Evolutionary conservation across 2,329 filamentous ascomycete species (phyloP).

Genomic region (Didymella segeticola): DNA sequence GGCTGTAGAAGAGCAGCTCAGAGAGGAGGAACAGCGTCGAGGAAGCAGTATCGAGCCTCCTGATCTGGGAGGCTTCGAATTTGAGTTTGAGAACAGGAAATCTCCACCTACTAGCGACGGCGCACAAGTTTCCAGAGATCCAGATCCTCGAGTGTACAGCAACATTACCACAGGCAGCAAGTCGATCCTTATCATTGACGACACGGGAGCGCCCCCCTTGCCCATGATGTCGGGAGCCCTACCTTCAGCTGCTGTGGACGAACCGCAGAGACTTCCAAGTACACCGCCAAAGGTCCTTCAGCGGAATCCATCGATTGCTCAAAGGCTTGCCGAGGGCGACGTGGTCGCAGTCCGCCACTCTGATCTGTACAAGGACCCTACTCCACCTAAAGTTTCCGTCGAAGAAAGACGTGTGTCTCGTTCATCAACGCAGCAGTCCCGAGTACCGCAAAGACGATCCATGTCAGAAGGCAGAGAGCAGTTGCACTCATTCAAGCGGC

Average conservation of each 20-base stretch:
- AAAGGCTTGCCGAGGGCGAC: conserved; percentile 18
- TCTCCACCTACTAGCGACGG: conserved; percentile 21
- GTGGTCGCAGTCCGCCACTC: conserved; percentile 24
- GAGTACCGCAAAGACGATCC: conserved; percentile 33
- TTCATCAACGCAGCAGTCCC: conserved; percentile 25
- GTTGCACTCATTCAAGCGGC: conserved; percentile 46
- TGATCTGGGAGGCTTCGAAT: conserved; percentile 43
- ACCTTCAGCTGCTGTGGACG: conserved; percentile 21
- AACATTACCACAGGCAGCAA: conserved; percentile 81
- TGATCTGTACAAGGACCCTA: conserved; percentile 28
- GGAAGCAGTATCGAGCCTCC: conserved; percentile 25
- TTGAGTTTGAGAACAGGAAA: conserved; percentile 41
- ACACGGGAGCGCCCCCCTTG: conserved; percentile 63
- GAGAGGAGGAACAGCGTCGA: conserved; percentile 37
- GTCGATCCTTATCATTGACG: conserved; percentile 87
- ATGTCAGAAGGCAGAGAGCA: conserved; percentile 41
- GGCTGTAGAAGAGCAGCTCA: conserved; percentile 70
- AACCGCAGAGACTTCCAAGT: neutral
- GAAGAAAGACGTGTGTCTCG: conserved; percentile 31
- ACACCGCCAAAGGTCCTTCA: conserved; percentile 11
- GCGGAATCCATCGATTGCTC: conserved; percentile 28
- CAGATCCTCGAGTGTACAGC: conserved; percentile 54
- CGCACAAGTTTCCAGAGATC: conserved; percentile 11
- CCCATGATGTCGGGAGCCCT: conserved; percentile 62
- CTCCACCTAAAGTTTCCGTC: conserved; percentile 10